Evolutionary conservation across 177 flowering plant species (phyloP), one percentile per base, ranked within the genome.

Genomic region (Tripterygium wilfordii): DNA sequence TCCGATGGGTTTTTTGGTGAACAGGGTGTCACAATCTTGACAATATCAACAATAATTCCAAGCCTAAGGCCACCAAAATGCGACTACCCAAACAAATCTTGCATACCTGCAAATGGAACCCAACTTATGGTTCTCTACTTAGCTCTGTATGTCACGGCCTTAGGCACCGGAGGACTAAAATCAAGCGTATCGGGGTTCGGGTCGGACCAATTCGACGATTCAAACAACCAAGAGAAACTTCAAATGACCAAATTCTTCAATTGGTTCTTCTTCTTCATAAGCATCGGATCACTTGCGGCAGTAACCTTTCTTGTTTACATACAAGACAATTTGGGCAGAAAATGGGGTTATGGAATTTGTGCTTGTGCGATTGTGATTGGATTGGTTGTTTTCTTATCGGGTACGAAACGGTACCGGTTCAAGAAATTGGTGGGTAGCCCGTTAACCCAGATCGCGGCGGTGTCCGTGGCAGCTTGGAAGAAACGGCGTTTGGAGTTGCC

Each of bases 151-250:
- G 66, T 89, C 10, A 82, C 85, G 0, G 96, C 98, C 7, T 75
- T 92, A 0, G 99, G 99, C 15, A 92, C 97, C 10, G 99, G 97
- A 2, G 97, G 99, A 9, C 67, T 92, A 2, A 92, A 92, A 52
- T 82, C 99, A 9, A 89, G 96, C 50, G 96, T 92, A 0, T 86
- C 97, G 0, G 99, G 97, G 0, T 79, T 89, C 46, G 99, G 97
- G 3, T 77, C 99, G 0, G 97, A 92, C 66, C 99, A 92, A 45
- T 92, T 92, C 46, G 95, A 89, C 26, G 99, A 92, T 0, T 45
- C 72, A 0, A 69, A 76, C 49, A 44, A 44, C 6, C 51, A 66
- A 18, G 97, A 89, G 53, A 63, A 51, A 32, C 7, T 17, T 7
- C 71, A 69, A 16, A 89, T 89, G 97, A 49, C 53, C 4, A 76